Base-by-base conservation (phyloP, 176 grass and related monocot genomes). In the Eremochloa ophiuroides region DNA sequence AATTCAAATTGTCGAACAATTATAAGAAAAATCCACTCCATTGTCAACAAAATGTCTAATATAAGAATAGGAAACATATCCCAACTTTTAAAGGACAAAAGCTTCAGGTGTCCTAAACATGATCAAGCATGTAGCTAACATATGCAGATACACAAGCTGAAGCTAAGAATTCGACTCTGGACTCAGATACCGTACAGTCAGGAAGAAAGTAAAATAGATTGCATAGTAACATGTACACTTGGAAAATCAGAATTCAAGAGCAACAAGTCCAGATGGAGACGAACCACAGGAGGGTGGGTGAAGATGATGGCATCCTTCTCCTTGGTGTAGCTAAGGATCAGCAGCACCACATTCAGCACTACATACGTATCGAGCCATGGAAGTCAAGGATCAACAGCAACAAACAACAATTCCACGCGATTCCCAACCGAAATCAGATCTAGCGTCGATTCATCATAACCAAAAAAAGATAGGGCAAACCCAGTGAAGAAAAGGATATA, bases 231-330 rank as follows among this genome's bases (percentile, higher is more conserved):
- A 60, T 10, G 7, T 39, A 11, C 40, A 65, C 7, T 56, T 38
- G 2, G 22, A 16, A 62, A 29, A 27, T 62, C 13, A 0, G 1
- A 76, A 71, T 81, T 85, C 55, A 75, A 51, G n/a, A 69, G 18
- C 62, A 76, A 37, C 18, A 39, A 25, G 41, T 46, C 0, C 9
- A 77, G 38, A 79, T 29, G 44, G 48, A 72, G 66, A 88, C 90
- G 82, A 53, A 98, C 95, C 75, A 78, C 43, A 10, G 92, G 95
- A 79, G 95, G 90, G 55, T 98, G 88, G 4, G 95, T 95, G 88
- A 98, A 98, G 47, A 98, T 85, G 82, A 95, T 89, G 26, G 95
- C 92, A 70, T 99, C 92, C 93, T 99, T 99, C 77, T 99, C 96
- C 87, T 99, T 99, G 10, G 91, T 95, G 63, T 95, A 99, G 89